These are phyloP conservation scores for Populus deltoides DNA, from an alignment of 345 rosid genomes.

Conservation along the genomic window DNA sequence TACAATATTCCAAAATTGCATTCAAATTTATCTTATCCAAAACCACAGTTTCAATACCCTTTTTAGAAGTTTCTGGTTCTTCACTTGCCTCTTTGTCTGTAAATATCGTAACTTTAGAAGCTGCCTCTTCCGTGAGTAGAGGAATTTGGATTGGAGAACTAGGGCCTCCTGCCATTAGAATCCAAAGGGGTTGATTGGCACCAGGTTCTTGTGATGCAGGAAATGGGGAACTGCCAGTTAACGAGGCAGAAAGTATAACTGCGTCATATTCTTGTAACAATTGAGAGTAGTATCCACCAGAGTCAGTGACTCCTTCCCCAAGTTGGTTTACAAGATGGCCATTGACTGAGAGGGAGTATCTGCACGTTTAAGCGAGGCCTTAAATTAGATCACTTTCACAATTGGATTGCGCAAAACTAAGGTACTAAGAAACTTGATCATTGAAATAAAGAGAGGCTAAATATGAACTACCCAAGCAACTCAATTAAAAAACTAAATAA, in stretches of 20 bases:
- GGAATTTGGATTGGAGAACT: conserved; percentile 26
- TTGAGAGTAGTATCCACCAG: conserved; percentile 70
- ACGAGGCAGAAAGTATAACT: conserved; percentile 50
- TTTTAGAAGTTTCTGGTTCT: conserved; percentile 30
- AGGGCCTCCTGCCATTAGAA: conserved; percentile 36
- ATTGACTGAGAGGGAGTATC: conserved; percentile 68
- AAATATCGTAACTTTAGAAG: conserved; percentile 42
- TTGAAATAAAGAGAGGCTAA: not conserved
- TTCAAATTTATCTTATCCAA: conserved; percentile 42
- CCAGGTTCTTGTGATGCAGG: conserved; percentile 56
- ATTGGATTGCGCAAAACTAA: not conserved
- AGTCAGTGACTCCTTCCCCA: conserved; percentile 51
- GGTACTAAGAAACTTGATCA: not conserved
- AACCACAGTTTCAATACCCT: conserved; percentile 45
- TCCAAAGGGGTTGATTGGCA: conserved; percentile 58
- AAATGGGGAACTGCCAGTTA: conserved; percentile 29
- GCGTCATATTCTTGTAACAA: conserved; percentile 76
- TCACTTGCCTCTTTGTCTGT: conserved; percentile 26
- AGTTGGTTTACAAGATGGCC: conserved; percentile 53
- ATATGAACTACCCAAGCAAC: not conserved
- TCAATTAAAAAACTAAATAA: not conserved
- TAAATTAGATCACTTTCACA: not conserved
- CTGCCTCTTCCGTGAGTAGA: conserved; percentile 26
- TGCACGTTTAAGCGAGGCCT: conserved; percentile 23
- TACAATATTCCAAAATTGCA: conserved; percentile 54